Base-by-base conservation (phyloP, 2,329 filamentous ascomycete species). In the Phaeomoniella chlamydospora region DNA sequence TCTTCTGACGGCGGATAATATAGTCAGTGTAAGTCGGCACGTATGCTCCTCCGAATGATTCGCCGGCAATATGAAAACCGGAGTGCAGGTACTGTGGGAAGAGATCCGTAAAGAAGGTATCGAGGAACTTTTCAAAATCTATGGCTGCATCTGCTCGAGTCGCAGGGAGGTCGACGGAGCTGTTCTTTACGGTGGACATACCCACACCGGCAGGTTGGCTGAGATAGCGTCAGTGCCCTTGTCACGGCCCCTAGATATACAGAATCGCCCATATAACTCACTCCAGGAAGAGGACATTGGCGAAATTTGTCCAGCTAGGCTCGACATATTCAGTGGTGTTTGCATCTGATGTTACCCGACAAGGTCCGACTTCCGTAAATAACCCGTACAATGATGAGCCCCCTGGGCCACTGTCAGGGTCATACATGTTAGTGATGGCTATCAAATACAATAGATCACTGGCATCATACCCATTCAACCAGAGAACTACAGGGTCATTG, bases 231-330 rank as follows among this genome's bases (percentile, higher is more conserved):
- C n/a, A n/a, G n/a, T n/a, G n/a, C n/a, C n/a, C n/a, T n/a, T n/a
- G n/a, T n/a, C n/a, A n/a, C n/a, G n/a, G n/a, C n/a, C n/a, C n/a
- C n/a, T n/a, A n/a, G n/a, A n/a, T n/a, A n/a, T n/a, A n/a, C n/a
- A n/a, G n/a, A n/a, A n/a, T n/a, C n/a, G n/a, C n/a, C n/a, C n/a
- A n/a, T n/a, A n/a, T n/a, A n/a, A n/a, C n/a, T n/a, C n/a, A n/a
- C n/a, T 98, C 90, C 44, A 98, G 77, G 81, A 98, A 98, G 64
- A 98, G 96, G 55, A 98, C 87, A 34, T 86, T 94, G 45, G 90
- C 90, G 53, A 96, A 96, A 59, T 76, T 77, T 66, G 96, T 98
- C 90, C 90, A 98, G 4, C 87, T 83, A 62, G 88, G 59, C 61
- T 88, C 75, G 49, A 85, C 68, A 50, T 93, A 80, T 70, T 87